These are phyloP conservation scores for Myriosclerotinia duriaeana DNA, from an alignment of 2,329 filamentous ascomycete species.

Conservation along the genomic window DNA sequence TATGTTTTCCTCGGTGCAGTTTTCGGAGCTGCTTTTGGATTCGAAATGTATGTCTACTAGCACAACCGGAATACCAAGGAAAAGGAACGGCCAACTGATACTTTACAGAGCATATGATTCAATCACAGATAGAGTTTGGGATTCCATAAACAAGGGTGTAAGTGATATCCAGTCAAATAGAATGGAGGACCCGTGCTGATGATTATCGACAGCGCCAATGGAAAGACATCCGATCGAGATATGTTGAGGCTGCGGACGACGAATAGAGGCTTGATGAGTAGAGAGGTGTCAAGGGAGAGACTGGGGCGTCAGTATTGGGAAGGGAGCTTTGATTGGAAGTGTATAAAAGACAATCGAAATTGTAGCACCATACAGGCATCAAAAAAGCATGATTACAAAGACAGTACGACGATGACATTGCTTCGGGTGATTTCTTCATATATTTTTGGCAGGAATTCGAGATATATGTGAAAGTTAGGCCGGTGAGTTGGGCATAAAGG, in stretches of 20 bases:
- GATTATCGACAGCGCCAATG: conserved; percentile 79
- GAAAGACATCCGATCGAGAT: conserved; percentile 97
- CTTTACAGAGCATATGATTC: conserved; percentile 74
- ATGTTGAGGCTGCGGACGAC: conserved; percentile 70
- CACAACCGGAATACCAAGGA: conserved; percentile 1
- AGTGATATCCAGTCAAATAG: conserved; percentile 43
- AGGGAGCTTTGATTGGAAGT: conserved; percentile 27
- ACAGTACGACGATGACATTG: not conserved
- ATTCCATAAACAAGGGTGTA: conserved; percentile 88
- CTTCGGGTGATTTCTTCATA: not conserved
- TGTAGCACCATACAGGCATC: conserved; percentile 30
- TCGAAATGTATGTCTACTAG: conserved; percentile 75
- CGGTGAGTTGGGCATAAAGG: not conserved
- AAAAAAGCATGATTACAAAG: conserved; percentile 15
- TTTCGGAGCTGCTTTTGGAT: conserved; percentile 83
- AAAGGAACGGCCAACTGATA: conserved; percentile 23
- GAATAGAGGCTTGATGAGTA: conserved; percentile 41
- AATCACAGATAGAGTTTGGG: conserved; percentile 82
- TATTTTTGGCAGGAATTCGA: not conserved
- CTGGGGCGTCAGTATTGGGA: conserved; percentile 17
- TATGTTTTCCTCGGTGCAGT: conserved; percentile 82
- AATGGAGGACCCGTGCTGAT: conserved; percentile 39
- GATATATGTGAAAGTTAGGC: not conserved
- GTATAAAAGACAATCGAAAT: conserved; percentile 37
- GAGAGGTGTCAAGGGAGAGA: conserved; percentile 1